Base-by-base conservation (phyloP, 1,284 basidiomycete genomes). In the Pseudozyma hubeiensis region DNA sequence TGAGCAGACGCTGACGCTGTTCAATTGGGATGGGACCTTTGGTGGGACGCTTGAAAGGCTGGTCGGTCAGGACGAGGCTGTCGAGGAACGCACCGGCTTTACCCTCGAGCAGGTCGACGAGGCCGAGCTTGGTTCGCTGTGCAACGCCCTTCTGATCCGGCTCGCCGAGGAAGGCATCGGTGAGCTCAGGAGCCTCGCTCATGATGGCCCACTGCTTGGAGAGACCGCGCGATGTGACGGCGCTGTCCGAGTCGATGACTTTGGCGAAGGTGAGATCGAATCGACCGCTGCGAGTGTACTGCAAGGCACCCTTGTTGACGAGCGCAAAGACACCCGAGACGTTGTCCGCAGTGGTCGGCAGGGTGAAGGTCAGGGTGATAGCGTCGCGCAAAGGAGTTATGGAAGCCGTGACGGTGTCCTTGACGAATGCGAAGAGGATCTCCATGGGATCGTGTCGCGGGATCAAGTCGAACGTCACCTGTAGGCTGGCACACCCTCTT, bases 181-280 rank as follows among this genome's bases (percentile, higher is more conserved):
- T 83, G 51, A 80, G 59, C 19, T 84, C 76, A 19, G 69, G 59
- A 2, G 68, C 54, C 59, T 84, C 82, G 65, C 69, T 75, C 58
- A 82, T 81, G 49, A 83, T 64, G 37, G 77, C 80, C 66, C 77
- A 81, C 43, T 77, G 72, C 44, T 71, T 64, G 45, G 71, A 70
- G 16, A 83, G 67, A 1, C 73, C 75, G 3, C 82, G 75, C 37
- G 72, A 58, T 10, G 65, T 58, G 51, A 69, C 71, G 29, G 74
- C 64, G 29, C 57, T 60, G 17, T 77, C 78, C 13, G 53, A 47
- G 45, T 80, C 77, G 53, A 67, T 62, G 50, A 82, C 68, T 43
- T 79, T 80, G 56, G 81, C 64, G 53, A 84, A 84, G 14, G 66
- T 63, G 31, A 84, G 67, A 47, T 84, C 82, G 58, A 75, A 84